Conservation (phyloP, 345 rosid genomes). For the Lepidium africanum region DNA sequence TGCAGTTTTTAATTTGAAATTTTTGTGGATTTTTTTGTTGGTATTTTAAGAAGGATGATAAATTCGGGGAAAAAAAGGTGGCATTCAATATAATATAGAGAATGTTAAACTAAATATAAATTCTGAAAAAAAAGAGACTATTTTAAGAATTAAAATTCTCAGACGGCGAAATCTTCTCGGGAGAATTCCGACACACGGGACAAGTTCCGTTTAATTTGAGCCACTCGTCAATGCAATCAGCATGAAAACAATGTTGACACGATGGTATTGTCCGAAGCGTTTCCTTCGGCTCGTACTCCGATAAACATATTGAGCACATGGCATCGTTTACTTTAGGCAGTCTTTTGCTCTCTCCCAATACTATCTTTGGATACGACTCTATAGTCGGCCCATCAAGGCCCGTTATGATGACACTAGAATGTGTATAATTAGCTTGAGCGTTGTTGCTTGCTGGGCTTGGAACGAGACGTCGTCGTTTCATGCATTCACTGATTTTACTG, state of each 20-base stretch:
- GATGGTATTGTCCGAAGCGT: conserved; percentile 43
- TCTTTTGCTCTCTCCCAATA: conserved; percentile 47
- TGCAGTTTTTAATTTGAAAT: too few relatives aligned
- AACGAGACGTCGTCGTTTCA: not conserved
- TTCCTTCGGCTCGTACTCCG: conserved; percentile 49
- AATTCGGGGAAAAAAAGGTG: too few relatives aligned
- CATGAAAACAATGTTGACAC: conserved; percentile 63
- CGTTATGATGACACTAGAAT: not conserved
- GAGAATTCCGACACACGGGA: conserved; percentile 55
- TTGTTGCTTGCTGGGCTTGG: conserved; percentile 23
- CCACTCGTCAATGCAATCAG: conserved; percentile 55
- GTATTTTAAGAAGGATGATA: too few relatives aligned
- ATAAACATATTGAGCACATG: conserved; percentile 48
- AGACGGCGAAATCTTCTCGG: conserved; percentile 4
- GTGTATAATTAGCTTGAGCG: conserved; percentile 11
- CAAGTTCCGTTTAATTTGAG: conserved; percentile 46
- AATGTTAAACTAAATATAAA: not conserved
- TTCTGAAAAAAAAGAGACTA: not conserved
- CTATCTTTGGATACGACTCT: conserved; percentile 51
- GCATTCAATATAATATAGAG: not conserved
- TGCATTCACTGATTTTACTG: conserved; percentile 25
- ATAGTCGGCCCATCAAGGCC: conserved; percentile 47
- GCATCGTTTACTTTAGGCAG: conserved; percentile 38
- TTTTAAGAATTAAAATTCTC: not conserved
- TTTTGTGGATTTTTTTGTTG: too few relatives aligned